Evolutionary conservation across 768 basidiomycete species (phyloP).

Genomic region (Fibroporia radiculosa): DNA sequence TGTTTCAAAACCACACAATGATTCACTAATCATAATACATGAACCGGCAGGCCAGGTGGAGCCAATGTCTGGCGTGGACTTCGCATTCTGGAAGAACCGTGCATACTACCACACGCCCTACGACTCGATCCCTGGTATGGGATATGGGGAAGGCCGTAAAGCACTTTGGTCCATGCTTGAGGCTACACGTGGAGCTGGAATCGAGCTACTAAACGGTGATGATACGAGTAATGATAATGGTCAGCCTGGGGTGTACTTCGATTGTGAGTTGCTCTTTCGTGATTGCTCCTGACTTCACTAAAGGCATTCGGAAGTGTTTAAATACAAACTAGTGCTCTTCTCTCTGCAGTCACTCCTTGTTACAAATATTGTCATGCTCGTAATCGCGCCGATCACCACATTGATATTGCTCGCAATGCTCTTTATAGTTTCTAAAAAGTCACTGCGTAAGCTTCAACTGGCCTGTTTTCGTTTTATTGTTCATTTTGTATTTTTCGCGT

Average conservation of each 20-base stretch:
- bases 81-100: conserved; percentile 72
- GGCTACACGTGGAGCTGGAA: conserved; percentile 44
- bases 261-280: conserved; percentile 37
- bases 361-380: conserved; percentile 50
- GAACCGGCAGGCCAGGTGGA: conserved; percentile 6
- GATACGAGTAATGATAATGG: conserved; percentile 14
- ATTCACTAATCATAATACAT: too few relatives aligned
- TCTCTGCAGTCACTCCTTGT: conserved; percentile 42
- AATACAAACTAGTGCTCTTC: conserved; percentile 45
- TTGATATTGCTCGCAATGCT: conserved; percentile 35
- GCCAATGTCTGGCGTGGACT: conserved; percentile 63
- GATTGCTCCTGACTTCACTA: not conserved
- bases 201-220: conserved; percentile 41
- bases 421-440: conserved; percentile 18
- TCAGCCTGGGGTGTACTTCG: conserved; percentile 55
- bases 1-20: not conserved
- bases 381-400: conserved; percentile 54
- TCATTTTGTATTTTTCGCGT: not conserved
- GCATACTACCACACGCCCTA: conserved; percentile 72
- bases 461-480: not conserved
- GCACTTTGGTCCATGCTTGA: conserved; percentile 81
- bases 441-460: conserved; percentile 12
- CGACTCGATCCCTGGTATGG: conserved; percentile 56
- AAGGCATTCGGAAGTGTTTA: conserved; percentile 43
- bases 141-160: conserved; percentile 37